Evolutionary conservation across 768 basidiomycete species (phyloP).

Genomic region (Lactifluus rugatus): DNA sequence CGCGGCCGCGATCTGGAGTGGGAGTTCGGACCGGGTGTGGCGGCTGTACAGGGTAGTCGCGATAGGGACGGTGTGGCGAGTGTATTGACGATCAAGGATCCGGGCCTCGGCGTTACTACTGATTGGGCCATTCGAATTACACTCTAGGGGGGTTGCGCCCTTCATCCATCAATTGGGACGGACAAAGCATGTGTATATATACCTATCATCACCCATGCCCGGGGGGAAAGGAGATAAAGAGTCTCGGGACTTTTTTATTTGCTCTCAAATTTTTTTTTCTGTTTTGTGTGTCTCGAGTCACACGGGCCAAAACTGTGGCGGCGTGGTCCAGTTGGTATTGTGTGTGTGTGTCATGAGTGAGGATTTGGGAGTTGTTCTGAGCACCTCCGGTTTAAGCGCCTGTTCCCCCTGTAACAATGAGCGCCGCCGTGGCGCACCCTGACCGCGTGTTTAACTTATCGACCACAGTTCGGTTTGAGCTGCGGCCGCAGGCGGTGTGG

Average conservation of each 20-base stretch:
- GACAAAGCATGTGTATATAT: too few species aligned
- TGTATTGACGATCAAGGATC: conserved; percentile 68
- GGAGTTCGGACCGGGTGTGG: conserved; percentile 54
- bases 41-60: conserved; percentile 32
- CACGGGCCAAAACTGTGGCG: background rate
- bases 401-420: background rate
- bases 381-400: conserved; percentile 6
- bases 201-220: too few species aligned
- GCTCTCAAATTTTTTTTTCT: too few species aligned
- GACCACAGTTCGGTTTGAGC: conserved; percentile 11
- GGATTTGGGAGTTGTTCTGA: background rate
- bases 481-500: conserved; percentile 12
- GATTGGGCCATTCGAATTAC: conserved; percentile 54
- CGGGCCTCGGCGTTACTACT: conserved; percentile 42
- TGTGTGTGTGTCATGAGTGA: background rate
- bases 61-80: conserved; percentile 59
- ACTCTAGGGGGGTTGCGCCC: conserved; percentile 12
- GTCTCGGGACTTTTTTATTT: too few species aligned
- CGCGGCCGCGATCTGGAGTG: conserved; percentile 44
- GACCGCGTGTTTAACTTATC: conserved; percentile 8
- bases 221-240: too few species aligned
- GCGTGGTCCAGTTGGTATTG: background rate
- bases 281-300: background rate
- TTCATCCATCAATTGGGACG: too few species aligned
- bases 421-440: background rate